Base-by-base conservation (phyloP, 2,329 filamentous ascomycete genomes). In the Pseudogymnoascus sp. region DNA sequence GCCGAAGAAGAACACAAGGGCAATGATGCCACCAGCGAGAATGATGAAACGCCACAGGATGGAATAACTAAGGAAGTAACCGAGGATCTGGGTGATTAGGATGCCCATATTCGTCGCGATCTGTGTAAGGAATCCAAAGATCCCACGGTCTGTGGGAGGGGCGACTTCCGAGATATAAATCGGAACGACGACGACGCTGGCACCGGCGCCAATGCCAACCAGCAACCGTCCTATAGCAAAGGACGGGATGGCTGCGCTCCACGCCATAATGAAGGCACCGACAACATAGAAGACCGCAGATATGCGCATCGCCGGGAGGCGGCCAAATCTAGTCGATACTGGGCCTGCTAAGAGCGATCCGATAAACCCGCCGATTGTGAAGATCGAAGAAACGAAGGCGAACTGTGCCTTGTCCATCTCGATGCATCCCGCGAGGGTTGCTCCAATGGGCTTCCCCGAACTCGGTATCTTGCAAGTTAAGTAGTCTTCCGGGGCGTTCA, bases 51-150 rank as follows among this genome's bases (percentile, higher is more conserved):
- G 81, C 94, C 94, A 99, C 35, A 88, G 80, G 28, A 80, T 83
- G 4, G 83, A 90, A 68, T 86, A 81, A 75, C 91, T 96, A 61
- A 96, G 71, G 72, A 96, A 97, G 70, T 89, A 94, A 0, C 94
- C 94, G 36, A 97, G 76, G 0, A 87, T 80, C 74, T 97, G 94
- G 0, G 92, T 87, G 25, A 85, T 76, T 43, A 99, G 75, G 60
- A 99, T 97, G 61, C 94, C 94, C 22, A 92, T 77, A 70, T 97
- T 97, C 77, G 92, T 92, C 74, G 91, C 92, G 70, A 97, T 86
- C 72, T 99, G 93, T 0, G 94, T 97, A 74, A 95, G 88, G 61
- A 83, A 80, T 11, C 85, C 85, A 70, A 96, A 97, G 64, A 96
- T 84, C 4, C 91, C 92, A 60, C 86, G 84, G 66, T 87, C 82